phyloP scores from a whole-genome alignment of 2,329 filamentous ascomycete species.

The Colletotrichum viniferum region DNA sequence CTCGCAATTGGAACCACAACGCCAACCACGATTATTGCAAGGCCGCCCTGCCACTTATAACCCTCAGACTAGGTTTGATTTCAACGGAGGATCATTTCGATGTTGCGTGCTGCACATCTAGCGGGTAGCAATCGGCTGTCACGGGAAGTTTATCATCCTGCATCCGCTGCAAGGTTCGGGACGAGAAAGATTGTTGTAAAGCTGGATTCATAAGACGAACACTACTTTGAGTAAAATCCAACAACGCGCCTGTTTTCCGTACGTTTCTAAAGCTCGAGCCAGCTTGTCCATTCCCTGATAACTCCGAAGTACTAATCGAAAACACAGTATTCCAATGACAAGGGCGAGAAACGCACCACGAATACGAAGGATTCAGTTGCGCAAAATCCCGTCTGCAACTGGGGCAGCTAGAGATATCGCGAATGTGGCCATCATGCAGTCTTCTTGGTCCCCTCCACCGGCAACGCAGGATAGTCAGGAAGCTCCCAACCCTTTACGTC shows the following conservation, averaged over 20 bases:
- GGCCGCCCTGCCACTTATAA: background rate
- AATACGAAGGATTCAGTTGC: background rate
- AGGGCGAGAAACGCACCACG: background rate
- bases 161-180: background rate
- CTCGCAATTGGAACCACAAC: background rate
- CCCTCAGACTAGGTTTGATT: background rate
- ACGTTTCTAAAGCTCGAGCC: background rate
- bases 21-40: background rate
- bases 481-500: slow-evolving; percentile 6
- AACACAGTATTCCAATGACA: background rate
- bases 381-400: background rate
- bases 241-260: background rate
- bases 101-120: background rate
- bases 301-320: background rate
- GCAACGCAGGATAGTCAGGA: background rate
- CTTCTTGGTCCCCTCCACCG: background rate
- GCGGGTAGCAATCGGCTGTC: background rate
- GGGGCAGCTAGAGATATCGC: background rate
- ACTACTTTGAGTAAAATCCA: background rate
- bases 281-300: background rate
- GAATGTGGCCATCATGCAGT: background rate
- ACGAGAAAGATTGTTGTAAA: background rate
- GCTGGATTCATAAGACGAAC: background rate
- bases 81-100: background rate
- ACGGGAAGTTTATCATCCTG: background rate